Conservation (phyloP, 768 basidiomycete genomes). For the Boletus edulis region DNA sequence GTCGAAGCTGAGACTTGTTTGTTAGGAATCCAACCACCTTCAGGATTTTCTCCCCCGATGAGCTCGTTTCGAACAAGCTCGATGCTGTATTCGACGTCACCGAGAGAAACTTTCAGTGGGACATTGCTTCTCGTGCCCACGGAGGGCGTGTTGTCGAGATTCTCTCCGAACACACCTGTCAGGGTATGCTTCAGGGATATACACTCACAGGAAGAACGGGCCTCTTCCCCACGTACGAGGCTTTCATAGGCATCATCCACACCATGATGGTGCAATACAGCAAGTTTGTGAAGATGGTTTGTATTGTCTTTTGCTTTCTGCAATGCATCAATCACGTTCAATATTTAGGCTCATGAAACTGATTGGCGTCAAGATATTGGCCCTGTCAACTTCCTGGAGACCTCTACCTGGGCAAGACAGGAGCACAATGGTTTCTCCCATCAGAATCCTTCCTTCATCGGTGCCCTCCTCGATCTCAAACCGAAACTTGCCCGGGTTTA, state of each 20-base stretch:
- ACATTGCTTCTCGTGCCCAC: constrained; percentile 57
- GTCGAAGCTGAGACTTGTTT: not conserved
- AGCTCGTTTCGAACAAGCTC: constrained; percentile 84
- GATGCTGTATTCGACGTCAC: constrained; percentile 71
- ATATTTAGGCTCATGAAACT: constrained; percentile 49
- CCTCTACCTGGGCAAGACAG: constrained; percentile 82
- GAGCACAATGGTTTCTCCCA: constrained; percentile 92
- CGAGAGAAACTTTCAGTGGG: constrained; percentile 85
- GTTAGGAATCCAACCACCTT: constrained; percentile 70
- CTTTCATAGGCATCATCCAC: constrained; percentile 85
- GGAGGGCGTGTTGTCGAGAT: constrained; percentile 89
- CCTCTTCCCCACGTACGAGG: constrained; percentile 88
- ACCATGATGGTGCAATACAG: constrained; percentile 90
- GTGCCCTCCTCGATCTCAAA: constrained; percentile 80
- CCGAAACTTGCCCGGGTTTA: constrained; percentile 71
- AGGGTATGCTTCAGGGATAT: constrained; percentile 91
- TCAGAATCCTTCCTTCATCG: constrained; percentile 84
- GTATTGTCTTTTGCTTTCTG: constrained; percentile 7
- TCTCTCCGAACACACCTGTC: constrained; percentile 84
- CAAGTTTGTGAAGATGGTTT: constrained; percentile 84
- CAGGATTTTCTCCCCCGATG: constrained; percentile 91
- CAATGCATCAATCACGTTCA: not conserved
- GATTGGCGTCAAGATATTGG: constrained; percentile 70
- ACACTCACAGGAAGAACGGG: constrained; percentile 85
- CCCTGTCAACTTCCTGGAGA: constrained; percentile 84